phyloP scores from a whole-genome alignment of 345 rosid genomes.

The Euphorbia lathyris region DNA sequence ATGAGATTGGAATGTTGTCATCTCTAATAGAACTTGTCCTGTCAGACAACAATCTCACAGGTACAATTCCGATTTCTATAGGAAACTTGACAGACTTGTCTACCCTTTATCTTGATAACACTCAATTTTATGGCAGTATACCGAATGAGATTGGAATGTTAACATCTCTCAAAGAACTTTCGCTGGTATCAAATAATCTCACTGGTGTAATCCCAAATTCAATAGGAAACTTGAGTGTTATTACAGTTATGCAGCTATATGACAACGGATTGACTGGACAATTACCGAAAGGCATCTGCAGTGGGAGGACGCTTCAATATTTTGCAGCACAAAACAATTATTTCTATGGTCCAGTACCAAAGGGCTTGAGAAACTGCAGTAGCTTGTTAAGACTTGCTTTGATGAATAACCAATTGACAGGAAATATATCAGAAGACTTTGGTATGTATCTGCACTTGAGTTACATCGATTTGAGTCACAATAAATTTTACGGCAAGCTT shows the following conservation, averaged over 20 bases:
- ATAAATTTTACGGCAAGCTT: background rate
- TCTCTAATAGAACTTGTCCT: background rate
- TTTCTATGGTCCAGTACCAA: background rate
- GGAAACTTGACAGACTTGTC: too few relatives aligned
- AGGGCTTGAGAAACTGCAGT: background rate
- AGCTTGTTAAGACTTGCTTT: background rate
- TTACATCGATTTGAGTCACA: background rate
- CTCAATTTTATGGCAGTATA: too few relatives aligned
- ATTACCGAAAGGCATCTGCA: background rate
- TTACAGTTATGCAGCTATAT: background rate
- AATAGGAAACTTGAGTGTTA: constrained; percentile 1
- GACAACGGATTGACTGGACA: background rate
- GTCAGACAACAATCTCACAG: background rate
- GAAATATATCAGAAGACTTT: too few relatives aligned
- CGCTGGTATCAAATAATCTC: too few relatives aligned
- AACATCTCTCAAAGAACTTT: too few relatives aligned
- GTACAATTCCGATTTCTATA: too few relatives aligned
- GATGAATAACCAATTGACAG: background rate
- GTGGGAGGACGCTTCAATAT: background rate
- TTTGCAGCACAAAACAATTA: background rate
- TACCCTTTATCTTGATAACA: too few relatives aligned
- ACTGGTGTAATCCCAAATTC: constrained; percentile 4
- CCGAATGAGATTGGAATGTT: too few relatives aligned
- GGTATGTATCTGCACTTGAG: background rate
- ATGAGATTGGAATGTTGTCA: background rate